phyloP scores from a whole-genome alignment of 805 yeast species.

The Diddensiella caesifluorescens region DNA sequence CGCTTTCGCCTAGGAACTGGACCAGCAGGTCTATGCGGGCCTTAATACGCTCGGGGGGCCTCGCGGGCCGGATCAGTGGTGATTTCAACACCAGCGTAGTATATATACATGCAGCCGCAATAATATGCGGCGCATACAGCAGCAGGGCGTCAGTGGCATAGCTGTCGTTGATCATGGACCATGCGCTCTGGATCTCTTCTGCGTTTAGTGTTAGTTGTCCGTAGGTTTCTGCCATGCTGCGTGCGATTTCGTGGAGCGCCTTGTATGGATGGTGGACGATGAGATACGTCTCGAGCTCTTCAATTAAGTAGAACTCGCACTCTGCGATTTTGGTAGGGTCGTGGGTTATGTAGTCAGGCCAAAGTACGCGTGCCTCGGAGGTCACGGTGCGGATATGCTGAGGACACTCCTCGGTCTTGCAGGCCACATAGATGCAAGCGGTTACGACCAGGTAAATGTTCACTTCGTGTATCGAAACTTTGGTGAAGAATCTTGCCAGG shows the following conservation, averaged over 20 bases:
- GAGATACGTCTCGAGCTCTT: constrained; percentile 54
- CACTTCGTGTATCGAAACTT: constrained; percentile 70
- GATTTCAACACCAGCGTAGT: constrained; percentile 57
- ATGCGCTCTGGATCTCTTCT: constrained; percentile 70
- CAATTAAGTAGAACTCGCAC: constrained; percentile 88
- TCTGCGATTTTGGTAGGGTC: constrained; percentile 91
- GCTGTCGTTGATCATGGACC: constrained; percentile 88
- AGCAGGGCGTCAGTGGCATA: constrained; percentile 83
- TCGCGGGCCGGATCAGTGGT: constrained; percentile 28
- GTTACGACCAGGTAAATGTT: constrained; percentile 78
- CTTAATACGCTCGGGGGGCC: constrained; percentile 33
- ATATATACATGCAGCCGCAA: constrained; percentile 78
- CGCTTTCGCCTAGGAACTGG: constrained; percentile 66
- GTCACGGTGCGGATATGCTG: constrained; percentile 83
- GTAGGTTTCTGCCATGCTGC: constrained; percentile 50
- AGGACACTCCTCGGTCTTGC: constrained; percentile 94
- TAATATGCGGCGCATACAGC: constrained; percentile 81
- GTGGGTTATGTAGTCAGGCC: constrained; percentile 94
- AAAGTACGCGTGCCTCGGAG: constrained; percentile 76
- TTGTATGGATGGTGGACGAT: constrained; percentile 40
- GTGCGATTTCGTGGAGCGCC: constrained; percentile 30
- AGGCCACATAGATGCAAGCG: constrained; percentile 80
- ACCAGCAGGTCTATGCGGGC: constrained; percentile 51
- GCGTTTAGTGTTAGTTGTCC: constrained; percentile 37
- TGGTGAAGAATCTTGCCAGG: constrained; percentile 66